A percentile compares a stretch with the other conserved stretches of the same genome.
Evolutionary conservation across 352 stramenopile species (phyloP).

Genomic region (Phytophthora niederhauseri): DNA sequence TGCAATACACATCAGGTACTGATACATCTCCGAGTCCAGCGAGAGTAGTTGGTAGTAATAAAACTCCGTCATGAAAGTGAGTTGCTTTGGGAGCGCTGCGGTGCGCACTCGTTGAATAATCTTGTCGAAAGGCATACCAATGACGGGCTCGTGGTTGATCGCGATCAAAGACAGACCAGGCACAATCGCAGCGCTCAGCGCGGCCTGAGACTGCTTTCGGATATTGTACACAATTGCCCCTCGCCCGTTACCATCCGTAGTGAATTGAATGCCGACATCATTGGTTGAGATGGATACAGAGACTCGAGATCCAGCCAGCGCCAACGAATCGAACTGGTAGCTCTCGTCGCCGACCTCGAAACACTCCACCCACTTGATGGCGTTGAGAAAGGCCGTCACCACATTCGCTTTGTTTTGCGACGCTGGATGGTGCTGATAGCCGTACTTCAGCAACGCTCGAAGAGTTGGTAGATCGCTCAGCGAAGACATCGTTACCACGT

Average conservation of each 20-base stretch:
- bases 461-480: conserved; percentile 62
- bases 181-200: conserved; percentile 68
- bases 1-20: conserved; percentile 76
- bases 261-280: conserved; percentile 86
- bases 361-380: conserved; percentile 78
- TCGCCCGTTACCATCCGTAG: conserved; percentile 73
- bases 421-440: conserved; percentile 72
- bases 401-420: conserved; percentile 70
- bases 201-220: conserved; percentile 82
- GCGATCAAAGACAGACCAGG: conserved; percentile 79
- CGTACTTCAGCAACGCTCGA: conserved; percentile 56
- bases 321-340: conserved; percentile 49
- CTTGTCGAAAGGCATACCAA: conserved; percentile 83
- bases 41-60: conserved; percentile 87
- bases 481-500: conserved; percentile 66
- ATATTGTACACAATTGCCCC: conserved; percentile 80
- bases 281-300: conserved; percentile 84
- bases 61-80: conserved; percentile 87
- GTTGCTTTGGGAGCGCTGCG: conserved; percentile 72
- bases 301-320: conserved; percentile 59
- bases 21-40: conserved; percentile 79
- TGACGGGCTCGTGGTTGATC: conserved; percentile 84
- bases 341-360: conserved; percentile 52
- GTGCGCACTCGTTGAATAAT: conserved; percentile 65
- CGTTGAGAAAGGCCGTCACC: conserved; percentile 72